phyloP scores from a whole-genome alignment of 352 stramenopile species.

The Phytophthora agathidicida region DNA sequence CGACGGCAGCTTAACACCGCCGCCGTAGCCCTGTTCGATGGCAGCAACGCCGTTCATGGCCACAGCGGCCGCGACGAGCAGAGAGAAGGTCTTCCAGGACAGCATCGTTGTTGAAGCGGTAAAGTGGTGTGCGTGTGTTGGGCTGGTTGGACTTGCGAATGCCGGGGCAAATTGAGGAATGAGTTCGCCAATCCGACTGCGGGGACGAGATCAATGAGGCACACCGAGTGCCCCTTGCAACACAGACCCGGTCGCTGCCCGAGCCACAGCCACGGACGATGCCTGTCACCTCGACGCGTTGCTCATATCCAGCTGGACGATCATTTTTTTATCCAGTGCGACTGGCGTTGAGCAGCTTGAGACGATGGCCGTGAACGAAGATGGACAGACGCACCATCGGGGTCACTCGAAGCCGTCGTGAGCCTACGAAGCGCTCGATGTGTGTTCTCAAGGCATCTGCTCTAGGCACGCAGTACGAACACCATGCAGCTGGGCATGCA shows the following conservation, averaged over 20 bases:
- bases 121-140: not conserved
- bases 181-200: not conserved
- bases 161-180: constrained; percentile 30
- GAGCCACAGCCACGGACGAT: constrained; percentile 17
- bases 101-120: constrained; percentile 15
- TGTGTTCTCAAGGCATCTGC: constrained; percentile 9
- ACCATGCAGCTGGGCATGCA: constrained; percentile 2
- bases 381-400: constrained; percentile 6
- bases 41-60: constrained; percentile 26
- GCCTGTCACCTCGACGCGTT: constrained; percentile 12
- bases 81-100: constrained; percentile 25
- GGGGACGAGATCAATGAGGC: constrained; percentile 2
- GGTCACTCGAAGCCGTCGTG: not conserved
- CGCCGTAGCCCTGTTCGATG: constrained; percentile 30
- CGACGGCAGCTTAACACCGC: constrained; percentile 13
- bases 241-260: not conserved
- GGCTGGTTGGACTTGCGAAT: no score
- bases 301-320: constrained; percentile 26
- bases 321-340: constrained; percentile 20
- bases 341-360: constrained; percentile 2
- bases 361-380: not conserved
- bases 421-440: constrained; percentile 1
- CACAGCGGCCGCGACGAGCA: constrained; percentile 24
- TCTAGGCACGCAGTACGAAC: constrained; percentile 5
- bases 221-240: constrained; percentile 14